Evolutionary conservation across 805 yeast species (phyloP), one percentile per base, ranked within the genome.

Genomic region (Ogataea sp.): DNA sequence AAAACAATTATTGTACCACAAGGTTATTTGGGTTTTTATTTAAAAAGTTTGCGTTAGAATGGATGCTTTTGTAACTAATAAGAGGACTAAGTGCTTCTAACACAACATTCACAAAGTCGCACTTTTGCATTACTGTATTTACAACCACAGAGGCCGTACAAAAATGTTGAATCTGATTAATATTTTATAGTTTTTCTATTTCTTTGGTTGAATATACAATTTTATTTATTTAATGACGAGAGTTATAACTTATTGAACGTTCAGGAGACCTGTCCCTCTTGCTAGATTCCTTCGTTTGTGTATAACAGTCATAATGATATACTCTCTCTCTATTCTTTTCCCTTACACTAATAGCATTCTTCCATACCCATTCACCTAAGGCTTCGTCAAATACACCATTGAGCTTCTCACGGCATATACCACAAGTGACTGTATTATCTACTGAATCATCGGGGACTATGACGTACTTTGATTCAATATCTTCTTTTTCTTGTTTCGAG

Each of bases 361-460:
- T 70, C 88, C 89, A 83, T 17, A 83, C 73, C 94, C 94, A 84
- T 48, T 82, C 89, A 41, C 88, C 90, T 2, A 71, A 59, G 34
- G 78, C 82, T 48, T 83, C 90, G 47, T 77, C 78, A 68, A 80
- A 84, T 6, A 70, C 70, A n/a, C 81, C 81, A 34, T 66, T 62
- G 23, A 80, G 65, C 10, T 63, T 66, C 43, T 85, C 94, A 50
- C 74, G 75, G 58, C 94, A 84, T 24, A 83, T 73, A 1, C 83
- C 81, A 59, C 94, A 84, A 16, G 70, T 64, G 25, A 68, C 64
- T 16, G 65, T 65, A 64, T 74, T 82, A 48, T 75, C 78, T 9
- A 64, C 65, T 23, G 78, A 73, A 34, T 75, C 77, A 16, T 76
- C 68, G 0, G 95, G 94, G 13, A 83, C 83, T 6, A 71, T 64